Base-by-base conservation (phyloP, 2,329 filamentous ascomycete genomes). In the Pseudogymnoascus sp. region DNA sequence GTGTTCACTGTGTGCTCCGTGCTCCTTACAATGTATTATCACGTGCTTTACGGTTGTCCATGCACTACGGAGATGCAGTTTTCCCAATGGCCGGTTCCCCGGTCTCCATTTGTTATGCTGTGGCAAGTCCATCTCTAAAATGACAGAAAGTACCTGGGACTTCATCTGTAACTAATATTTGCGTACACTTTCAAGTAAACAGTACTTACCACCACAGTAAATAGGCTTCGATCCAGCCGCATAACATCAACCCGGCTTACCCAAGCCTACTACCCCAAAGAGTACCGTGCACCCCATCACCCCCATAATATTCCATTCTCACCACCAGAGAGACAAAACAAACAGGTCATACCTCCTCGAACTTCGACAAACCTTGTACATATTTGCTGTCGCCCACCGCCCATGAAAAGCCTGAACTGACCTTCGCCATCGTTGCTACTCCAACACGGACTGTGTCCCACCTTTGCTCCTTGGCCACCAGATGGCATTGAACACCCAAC, bases 261-360 rank as follows among this genome's bases (percentile, higher is more conserved):
- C 29, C 42, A 29, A 52, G 13, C 25, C 42, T 25, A 21, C 40
- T 42, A 18, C 9, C 9, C 40, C 40, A 31, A 29, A 45, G 21
- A 45, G 40, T 45, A 45, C 21, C 25, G 25, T n/a, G 12, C n/a
- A 48, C 25, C 18, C 39, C 40, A 13, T 8, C 4, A 21, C 21
- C n/a, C 42, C 42, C 42, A 48, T 48, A 48, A 48, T 48, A 48
- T 29, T 48, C 42, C 42, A 48, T 29, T 25, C 42, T 48, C 39
- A 42, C 39, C 37, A 52, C 42, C 40, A n/a, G 25, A 18, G 37
- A 40, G 18, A 42, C 9, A 25, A 52, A 48, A 45, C 40, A 52
- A 31, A 52, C 25, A n/a, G 15, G 25, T 4, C 13, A 52, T 52
- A 52, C 42, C 29, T 25, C 1, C 13, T 52, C 42, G 42, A 52